Conservation (phyloP, 495 filamentous ascomycete species). For the Talaromyces thailandensis region DNA sequence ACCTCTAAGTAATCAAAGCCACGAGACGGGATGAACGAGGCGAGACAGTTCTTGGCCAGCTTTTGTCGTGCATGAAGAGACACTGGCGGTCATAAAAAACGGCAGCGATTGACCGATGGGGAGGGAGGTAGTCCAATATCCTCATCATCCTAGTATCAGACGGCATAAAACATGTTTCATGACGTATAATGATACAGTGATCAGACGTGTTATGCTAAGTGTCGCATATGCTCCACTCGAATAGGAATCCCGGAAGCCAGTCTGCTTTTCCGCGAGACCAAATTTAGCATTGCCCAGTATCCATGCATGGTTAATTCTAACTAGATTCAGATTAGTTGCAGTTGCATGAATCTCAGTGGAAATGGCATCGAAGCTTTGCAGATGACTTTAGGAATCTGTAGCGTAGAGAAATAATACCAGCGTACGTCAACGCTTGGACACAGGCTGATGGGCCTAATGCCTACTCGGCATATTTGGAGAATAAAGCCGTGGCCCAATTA, state of each 20-base stretch:
- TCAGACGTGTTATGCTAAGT: not conserved
- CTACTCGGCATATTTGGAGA: not conserved
- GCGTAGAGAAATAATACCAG: not conserved
- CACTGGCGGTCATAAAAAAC: not conserved
- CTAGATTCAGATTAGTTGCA: not conserved
- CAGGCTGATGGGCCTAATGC: not conserved
- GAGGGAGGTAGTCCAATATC: not conserved
- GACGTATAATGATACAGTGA: not conserved
- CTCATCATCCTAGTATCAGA: not conserved
- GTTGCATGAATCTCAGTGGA: not conserved
- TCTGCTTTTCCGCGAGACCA: not conserved
- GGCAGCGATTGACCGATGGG: not conserved
- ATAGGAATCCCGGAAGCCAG: not conserved
- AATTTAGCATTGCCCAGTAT: not conserved
- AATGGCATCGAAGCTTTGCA: not conserved
- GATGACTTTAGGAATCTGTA: not conserved
- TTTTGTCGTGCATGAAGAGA: not conserved
- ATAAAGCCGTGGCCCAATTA: not conserved
- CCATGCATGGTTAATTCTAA: not conserved
- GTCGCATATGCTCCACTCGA: not conserved
- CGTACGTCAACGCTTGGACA: not conserved
- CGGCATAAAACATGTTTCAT: constrained; percentile 1
- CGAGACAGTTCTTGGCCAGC: not conserved
- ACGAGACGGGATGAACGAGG: not conserved
- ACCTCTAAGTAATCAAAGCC: not conserved